Conservation (phyloP, 2,329 filamentous ascomycete species). For the Penicillium glabrum region DNA sequence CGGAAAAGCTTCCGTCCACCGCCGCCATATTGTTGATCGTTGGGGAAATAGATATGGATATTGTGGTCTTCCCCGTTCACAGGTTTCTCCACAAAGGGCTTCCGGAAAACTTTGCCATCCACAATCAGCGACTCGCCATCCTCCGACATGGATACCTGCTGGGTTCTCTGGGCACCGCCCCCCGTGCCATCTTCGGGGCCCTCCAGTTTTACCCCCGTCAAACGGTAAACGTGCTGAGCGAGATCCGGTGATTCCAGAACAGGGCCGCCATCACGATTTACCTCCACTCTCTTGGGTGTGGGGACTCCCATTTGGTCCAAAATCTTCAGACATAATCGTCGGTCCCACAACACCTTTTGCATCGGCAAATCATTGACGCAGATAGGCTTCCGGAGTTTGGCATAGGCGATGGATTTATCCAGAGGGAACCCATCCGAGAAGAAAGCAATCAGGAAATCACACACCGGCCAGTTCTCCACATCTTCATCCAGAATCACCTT, state of each 20-base stretch:
- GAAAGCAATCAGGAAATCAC: conserved; percentile 96
- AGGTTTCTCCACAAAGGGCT: conserved; percentile 97
- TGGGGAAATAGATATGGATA: conserved; percentile 95
- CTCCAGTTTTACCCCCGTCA: conserved; percentile 74
- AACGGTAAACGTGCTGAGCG: conserved; percentile 73
- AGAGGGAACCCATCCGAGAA: conserved; percentile 97
- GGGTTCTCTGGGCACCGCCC: conserved; percentile 56
- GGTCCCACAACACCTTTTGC: conserved; percentile 96
- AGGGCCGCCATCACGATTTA: conserved; percentile 90
- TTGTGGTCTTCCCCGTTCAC: conserved; percentile 99
- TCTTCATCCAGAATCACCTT: conserved; percentile 98
- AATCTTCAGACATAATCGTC: conserved; percentile 82
- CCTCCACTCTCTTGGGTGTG: conserved; percentile 83
- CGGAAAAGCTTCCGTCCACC: conserved; percentile 90
- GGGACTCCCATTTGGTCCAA: conserved; percentile 87
- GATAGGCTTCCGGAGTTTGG: conserved; percentile 88
- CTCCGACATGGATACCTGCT: conserved; percentile 80
- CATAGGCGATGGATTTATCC: conserved; percentile 95
- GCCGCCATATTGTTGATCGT: conserved; percentile 69
- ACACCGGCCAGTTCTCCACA: conserved; percentile 93
- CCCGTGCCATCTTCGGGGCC: conserved; percentile 68
- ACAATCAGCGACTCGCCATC: conserved; percentile 85
- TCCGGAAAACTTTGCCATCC: conserved; percentile 76
- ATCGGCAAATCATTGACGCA: conserved; percentile 97
- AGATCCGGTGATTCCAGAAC: conserved; percentile 74